phyloP scores from a whole-genome alignment of 305 asterid species.

The Fraxinus sp. region DNA sequence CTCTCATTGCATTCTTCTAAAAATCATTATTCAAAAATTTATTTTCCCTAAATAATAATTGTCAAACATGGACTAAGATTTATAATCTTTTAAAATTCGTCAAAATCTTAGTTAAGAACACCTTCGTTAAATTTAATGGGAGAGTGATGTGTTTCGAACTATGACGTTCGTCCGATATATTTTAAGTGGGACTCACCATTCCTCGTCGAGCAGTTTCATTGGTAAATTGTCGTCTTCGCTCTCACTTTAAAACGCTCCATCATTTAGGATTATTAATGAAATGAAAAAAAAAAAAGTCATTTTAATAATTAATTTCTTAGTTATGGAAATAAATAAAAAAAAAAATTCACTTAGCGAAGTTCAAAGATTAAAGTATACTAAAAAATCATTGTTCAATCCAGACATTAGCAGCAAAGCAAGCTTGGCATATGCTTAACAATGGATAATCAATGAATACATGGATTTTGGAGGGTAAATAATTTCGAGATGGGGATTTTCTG shows the following conservation, averaged over 20 bases:
- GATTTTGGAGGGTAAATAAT: background rate
- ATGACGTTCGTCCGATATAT: background rate
- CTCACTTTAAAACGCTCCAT: background rate
- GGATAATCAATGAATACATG: background rate
- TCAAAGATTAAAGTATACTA: too few relatives aligned
- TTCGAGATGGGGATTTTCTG: background rate
- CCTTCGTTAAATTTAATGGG: background rate
- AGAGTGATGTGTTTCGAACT: constrained; percentile 11
- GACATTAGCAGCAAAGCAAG: background rate
- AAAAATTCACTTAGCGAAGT: background rate
- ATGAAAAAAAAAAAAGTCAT: background rate
- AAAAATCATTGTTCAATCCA: background rate
- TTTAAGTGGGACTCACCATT: background rate
- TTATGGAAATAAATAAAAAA: background rate
- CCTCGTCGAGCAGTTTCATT: background rate
- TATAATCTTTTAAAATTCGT: too few relatives aligned
- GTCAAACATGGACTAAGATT: background rate
- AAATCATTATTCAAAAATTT: background rate
- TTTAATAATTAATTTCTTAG: background rate
- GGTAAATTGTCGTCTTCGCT: background rate
- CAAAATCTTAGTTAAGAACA: background rate
- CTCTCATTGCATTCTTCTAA: background rate
- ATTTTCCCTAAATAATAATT: background rate
- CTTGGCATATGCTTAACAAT: background rate
- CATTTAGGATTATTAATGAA: background rate